Percentiles rank a stretch among this genome's conserved stretches.
phyloP scores from a whole-genome alignment of 768 basidiomycete genomes.

The Trametes punicea region DNA sequence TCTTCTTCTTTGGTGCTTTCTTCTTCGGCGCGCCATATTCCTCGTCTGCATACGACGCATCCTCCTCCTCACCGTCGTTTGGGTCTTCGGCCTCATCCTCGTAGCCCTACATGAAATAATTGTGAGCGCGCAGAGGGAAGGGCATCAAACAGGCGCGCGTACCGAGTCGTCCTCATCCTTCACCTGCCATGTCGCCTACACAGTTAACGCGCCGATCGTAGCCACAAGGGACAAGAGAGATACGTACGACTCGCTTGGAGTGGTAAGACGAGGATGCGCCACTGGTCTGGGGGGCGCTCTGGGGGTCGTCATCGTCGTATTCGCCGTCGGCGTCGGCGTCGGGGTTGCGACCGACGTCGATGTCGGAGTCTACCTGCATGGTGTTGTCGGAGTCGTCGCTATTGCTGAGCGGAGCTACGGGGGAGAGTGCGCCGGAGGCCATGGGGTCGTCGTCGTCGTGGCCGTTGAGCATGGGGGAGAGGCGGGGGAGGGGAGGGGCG shows the following conservation, averaged over 20 bases:
- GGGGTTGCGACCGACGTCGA: slow-evolving; percentile 36
- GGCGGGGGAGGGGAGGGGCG: slow-evolving; percentile 10
- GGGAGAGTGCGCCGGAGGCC: slow-evolving; percentile 26
- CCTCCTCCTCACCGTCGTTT: slow-evolving; percentile 61
- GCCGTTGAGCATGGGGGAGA: slow-evolving; percentile 24
- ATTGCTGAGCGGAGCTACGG: slow-evolving; percentile 27
- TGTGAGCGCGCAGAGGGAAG: slow-evolving; percentile 23
- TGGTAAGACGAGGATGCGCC: slow-evolving; percentile 37
- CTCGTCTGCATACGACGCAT: slow-evolving; percentile 76
- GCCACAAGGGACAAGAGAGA: not conserved
- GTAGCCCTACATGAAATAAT: slow-evolving; percentile 46
- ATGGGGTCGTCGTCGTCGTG: slow-evolving; percentile 25
- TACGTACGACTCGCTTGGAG: slow-evolving; percentile 31
- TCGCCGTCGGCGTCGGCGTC: slow-evolving; percentile 54
- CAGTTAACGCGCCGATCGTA: slow-evolving; percentile 14
- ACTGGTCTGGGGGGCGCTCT: slow-evolving; percentile 36
- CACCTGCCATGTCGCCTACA: slow-evolving; percentile 26
- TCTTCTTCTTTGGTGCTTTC: slow-evolving; percentile 69
- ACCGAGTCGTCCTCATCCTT: slow-evolving; percentile 48
- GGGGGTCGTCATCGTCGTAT: slow-evolving; percentile 56
- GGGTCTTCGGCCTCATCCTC: slow-evolving; percentile 41
- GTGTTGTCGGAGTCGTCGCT: slow-evolving; percentile 47
- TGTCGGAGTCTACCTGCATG: slow-evolving; percentile 71
- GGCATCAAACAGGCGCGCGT: slow-evolving; percentile 30
- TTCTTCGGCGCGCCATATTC: slow-evolving; percentile 66